Percentiles rank a stretch among this genome's conserved stretches.
phyloP scores from a whole-genome alignment of 805 yeast species.

The Lachancea sp. region DNA sequence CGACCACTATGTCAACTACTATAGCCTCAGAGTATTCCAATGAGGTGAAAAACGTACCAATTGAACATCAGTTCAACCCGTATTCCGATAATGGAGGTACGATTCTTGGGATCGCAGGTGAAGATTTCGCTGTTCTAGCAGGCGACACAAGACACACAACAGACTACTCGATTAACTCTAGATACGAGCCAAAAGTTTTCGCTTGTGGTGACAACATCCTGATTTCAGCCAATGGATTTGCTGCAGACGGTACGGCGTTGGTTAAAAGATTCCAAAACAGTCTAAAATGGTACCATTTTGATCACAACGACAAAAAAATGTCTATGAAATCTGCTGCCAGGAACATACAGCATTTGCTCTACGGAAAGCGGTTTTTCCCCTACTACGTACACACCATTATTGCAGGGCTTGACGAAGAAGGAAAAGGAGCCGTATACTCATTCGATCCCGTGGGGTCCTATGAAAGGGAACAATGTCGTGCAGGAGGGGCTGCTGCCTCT shows the following conservation, averaged over 20 bases:
- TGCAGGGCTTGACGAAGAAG: slow-evolving; percentile 83
- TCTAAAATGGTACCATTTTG: slow-evolving; percentile 88
- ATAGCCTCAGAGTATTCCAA: slow-evolving; percentile 63
- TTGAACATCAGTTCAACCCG: slow-evolving; percentile 89
- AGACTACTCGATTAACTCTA: slow-evolving; percentile 88
- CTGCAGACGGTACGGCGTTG: slow-evolving; percentile 89
- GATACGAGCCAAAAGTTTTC: slow-evolving; percentile 86
- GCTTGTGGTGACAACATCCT: slow-evolving; percentile 82
- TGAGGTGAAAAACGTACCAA: slow-evolving; percentile 52
- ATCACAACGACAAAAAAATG: slow-evolving; percentile 65
- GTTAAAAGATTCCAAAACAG: slow-evolving; percentile 60
- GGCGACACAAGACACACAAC: slow-evolving; percentile 97
- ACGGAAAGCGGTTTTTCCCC: slow-evolving; percentile 93
- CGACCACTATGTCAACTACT: slow-evolving; percentile 30
- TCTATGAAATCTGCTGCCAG: slow-evolving; percentile 75
- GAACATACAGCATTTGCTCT: slow-evolving; percentile 79
- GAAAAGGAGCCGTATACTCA: slow-evolving; percentile 91
- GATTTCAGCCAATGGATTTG: slow-evolving; percentile 91
- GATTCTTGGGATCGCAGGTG: slow-evolving; percentile 94
- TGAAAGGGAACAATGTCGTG: slow-evolving; percentile 95
- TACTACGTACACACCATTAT: slow-evolving; percentile 91
- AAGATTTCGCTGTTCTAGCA: slow-evolving; percentile 92
- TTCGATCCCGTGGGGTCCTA: slow-evolving; percentile 98
- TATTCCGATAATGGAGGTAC: slow-evolving; percentile 96
- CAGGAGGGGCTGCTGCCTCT: slow-evolving; percentile 96